A percentile compares a stretch with the other conserved stretches of the same genome.
phyloP scores from a whole-genome alignment of 257 asterid genomes.

The Solanum pinnatisectum region DNA sequence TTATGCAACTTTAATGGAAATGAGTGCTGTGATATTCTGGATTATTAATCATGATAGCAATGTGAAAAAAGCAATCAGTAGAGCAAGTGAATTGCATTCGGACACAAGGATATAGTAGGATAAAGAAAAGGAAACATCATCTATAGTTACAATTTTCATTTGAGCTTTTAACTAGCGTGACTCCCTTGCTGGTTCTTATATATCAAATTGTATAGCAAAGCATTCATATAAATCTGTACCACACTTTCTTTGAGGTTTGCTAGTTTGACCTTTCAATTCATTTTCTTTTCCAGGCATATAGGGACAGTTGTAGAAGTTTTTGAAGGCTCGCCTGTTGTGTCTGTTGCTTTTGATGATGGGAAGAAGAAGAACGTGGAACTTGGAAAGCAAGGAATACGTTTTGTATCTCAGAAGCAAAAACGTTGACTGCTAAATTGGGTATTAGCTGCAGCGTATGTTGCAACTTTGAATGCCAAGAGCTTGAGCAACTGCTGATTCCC shows the following conservation, averaged over 20 bases:
- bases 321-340: slow-evolving; percentile 61
- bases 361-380: slow-evolving; percentile 65
- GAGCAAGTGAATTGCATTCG: neutral
- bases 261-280: neutral
- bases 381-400: slow-evolving; percentile 94
- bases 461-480: neutral
- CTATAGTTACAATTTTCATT: neutral
- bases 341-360: slow-evolving; percentile 36
- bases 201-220: neutral
- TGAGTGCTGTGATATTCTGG: neutral
- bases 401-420: slow-evolving; percentile 76
- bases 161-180: neutral
- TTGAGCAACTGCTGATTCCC: neutral
- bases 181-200: neutral
- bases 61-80: neutral
- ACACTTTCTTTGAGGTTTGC: neutral
- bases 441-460: neutral
- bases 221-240: neutral
- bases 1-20: slow-evolving; percentile 3
- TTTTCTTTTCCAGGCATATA: slow-evolving; percentile 34
- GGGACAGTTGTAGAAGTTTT: slow-evolving; percentile 49
- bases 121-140: neutral
- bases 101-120: neutral
- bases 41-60: neutral
- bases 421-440: slow-evolving; percentile 14